phyloP scores from a whole-genome alignment of 495 filamentous ascomycete genomes.

The Penicillium odoratum region DNA sequence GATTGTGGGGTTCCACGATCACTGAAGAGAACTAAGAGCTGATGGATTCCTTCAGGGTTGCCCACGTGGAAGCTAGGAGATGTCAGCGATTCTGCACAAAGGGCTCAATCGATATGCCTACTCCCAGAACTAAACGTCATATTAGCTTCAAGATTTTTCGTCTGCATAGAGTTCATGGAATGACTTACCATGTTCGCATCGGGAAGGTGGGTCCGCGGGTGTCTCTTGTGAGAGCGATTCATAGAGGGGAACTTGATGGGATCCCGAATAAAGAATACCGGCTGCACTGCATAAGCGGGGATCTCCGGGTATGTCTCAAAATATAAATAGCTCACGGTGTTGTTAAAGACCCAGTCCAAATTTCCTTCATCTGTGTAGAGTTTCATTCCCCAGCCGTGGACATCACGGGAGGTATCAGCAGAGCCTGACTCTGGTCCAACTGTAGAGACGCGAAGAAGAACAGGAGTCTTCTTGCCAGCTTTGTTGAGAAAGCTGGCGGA shows the following conservation, averaged over 20 bases:
- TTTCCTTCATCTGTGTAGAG: slow-evolving; percentile 81
- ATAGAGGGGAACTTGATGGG: slow-evolving; percentile 57
- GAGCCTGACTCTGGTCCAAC: slow-evolving; percentile 65
- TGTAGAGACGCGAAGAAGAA: slow-evolving; percentile 63
- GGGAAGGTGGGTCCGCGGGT: slow-evolving; percentile 46
- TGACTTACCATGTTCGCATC: slow-evolving; percentile 51
- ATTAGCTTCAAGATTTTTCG: slow-evolving; percentile 5
- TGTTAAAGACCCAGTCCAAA: slow-evolving; percentile 55
- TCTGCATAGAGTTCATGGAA: background rate
- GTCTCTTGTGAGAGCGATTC: slow-evolving; percentile 52
- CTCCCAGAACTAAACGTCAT: slow-evolving; percentile 45
- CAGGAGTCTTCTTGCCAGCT: slow-evolving; percentile 63
- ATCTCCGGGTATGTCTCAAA: background rate
- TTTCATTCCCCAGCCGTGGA: slow-evolving; percentile 68
- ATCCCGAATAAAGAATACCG: slow-evolving; percentile 56
- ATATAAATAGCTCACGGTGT: slow-evolving; percentile 17
- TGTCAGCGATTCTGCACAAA: slow-evolving; percentile 24
- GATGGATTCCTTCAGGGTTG: slow-evolving; percentile 64
- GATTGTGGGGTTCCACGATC: slow-evolving; percentile 65
- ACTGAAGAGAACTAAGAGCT: slow-evolving; percentile 63
- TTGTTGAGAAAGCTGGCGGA: slow-evolving; percentile 41
- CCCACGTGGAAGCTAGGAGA: slow-evolving; percentile 49
- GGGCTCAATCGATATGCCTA: slow-evolving; percentile 56
- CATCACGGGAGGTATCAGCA: slow-evolving; percentile 64
- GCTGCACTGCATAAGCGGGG: slow-evolving; percentile 13